A percentile compares a stretch with the other conserved stretches of the same genome.
Conservation (phyloP, 768 basidiomycete species). For the Boletales sp. region DNA sequence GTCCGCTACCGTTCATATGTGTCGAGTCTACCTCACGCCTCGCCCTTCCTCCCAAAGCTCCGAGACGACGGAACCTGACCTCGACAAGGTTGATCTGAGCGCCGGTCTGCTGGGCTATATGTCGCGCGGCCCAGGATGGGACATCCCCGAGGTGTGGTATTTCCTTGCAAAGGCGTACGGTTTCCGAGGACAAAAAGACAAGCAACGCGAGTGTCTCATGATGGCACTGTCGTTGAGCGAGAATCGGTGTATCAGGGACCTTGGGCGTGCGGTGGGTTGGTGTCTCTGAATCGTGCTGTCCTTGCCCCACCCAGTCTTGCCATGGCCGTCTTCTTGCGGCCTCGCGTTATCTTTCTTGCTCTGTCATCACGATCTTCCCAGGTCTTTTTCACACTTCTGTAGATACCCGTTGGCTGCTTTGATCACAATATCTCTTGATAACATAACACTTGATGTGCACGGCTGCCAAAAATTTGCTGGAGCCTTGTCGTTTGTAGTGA, state of each 20-base stretch:
- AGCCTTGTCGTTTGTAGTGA: too few relatives aligned
- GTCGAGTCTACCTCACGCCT: slow-evolving; percentile 63
- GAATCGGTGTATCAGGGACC: slow-evolving; percentile 58
- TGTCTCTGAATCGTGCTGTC: slow-evolving; percentile 40
- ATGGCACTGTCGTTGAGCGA: slow-evolving; percentile 66
- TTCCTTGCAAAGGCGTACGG: slow-evolving; percentile 81
- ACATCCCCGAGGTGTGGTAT: slow-evolving; percentile 94
- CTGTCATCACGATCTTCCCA: too few relatives aligned
- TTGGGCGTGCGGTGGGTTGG: slow-evolving; percentile 63
- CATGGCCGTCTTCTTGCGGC: too few relatives aligned
- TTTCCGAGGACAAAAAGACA: slow-evolving; percentile 64
- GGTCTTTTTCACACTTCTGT: too few relatives aligned
- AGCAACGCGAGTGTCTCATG: slow-evolving; percentile 70
- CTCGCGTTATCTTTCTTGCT: too few relatives aligned
- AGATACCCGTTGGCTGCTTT: too few relatives aligned
- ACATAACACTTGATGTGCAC: too few relatives aligned
- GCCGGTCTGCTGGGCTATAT: slow-evolving; percentile 75
- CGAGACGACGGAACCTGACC: slow-evolving; percentile 18
- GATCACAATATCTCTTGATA: too few relatives aligned
- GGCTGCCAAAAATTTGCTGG: too few relatives aligned
- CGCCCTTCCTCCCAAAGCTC: slow-evolving; percentile 15
- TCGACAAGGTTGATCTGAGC: slow-evolving; percentile 69
- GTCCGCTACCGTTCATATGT: slow-evolving; percentile 73
- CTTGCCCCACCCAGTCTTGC: too few relatives aligned
- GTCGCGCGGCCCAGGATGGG: slow-evolving; percentile 82